These are phyloP conservation scores for Microsporum canis DNA, from an alignment of 2,329 filamentous ascomycete species.

Conservation along the genomic window DNA sequence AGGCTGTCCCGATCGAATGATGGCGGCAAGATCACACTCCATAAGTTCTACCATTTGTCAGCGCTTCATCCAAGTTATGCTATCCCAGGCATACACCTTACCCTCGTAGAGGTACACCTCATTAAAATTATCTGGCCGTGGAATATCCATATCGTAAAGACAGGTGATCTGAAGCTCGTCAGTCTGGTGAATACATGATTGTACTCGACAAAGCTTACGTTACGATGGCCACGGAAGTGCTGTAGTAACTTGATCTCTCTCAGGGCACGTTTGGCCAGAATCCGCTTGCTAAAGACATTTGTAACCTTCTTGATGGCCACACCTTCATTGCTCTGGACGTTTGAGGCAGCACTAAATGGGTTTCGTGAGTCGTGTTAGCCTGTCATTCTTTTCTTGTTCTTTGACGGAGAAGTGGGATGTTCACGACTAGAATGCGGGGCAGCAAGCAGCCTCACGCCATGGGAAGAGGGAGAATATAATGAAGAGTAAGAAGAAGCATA, in stretches of 20 bases:
- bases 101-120: conserved; percentile 98
- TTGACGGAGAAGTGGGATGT: background rate
- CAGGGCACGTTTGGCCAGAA: conserved; percentile 91
- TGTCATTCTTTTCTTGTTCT: background rate
- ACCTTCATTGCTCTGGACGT: conserved; percentile 79
- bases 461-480: background rate
- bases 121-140: conserved; percentile 93
- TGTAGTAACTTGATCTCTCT: conserved; percentile 97
- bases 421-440: background rate
- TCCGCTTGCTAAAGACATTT: conserved; percentile 99
- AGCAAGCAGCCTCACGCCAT: background rate
- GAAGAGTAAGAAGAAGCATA: conserved; percentile 36
- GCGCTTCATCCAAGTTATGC: background rate
- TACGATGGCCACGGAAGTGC: conserved; percentile 86
- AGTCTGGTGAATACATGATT: conserved; percentile 2
- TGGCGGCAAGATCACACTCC: conserved; percentile 96
- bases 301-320: conserved; percentile 99
- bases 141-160: conserved; percentile 99
- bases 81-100: conserved; percentile 32
- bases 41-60: conserved; percentile 63
- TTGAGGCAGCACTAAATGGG: conserved; percentile 66
- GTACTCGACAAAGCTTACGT: conserved; percentile 46
- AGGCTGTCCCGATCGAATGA: conserved; percentile 93
- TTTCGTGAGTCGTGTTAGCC: conserved; percentile 13
- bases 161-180: conserved; percentile 71